Conservation (phyloP, 2,329 filamentous ascomycete genomes). For the Colletotrichum cuscutae region DNA sequence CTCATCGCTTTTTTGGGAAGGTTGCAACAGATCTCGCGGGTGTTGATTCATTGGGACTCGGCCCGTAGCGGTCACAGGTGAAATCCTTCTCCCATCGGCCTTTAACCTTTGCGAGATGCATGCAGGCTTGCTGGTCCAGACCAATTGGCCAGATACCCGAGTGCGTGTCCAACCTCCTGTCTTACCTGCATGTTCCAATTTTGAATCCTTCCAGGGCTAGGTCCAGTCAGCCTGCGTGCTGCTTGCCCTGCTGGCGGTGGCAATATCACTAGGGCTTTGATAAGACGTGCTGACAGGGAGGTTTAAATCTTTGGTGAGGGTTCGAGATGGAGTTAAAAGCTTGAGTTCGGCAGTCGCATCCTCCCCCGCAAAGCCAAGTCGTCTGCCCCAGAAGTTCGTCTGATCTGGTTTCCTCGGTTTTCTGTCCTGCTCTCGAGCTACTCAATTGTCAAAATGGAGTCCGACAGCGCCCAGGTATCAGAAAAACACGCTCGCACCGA, state of each 20-base stretch:
- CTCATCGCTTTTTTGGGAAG: constrained; percentile 20
- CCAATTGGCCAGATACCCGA: constrained; percentile 11
- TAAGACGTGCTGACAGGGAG: constrained; percentile 24
- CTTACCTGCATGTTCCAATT: constrained; percentile 19
- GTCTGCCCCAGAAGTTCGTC: neutral
- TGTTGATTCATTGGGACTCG: neutral
- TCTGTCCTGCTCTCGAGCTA: neutral
- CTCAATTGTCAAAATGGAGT: neutral
- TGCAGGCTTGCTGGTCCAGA: constrained; percentile 7
- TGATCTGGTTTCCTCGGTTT: neutral
- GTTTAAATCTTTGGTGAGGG: neutral
- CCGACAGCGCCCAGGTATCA: neutral
- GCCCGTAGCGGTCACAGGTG: neutral
- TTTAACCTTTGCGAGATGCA: neutral
- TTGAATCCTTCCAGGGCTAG: neutral
- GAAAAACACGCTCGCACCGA: constrained; percentile 20
- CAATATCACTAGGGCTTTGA: constrained; percentile 12
- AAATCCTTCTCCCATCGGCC: neutral
- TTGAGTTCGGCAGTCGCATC: constrained; percentile 16
- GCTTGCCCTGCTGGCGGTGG: constrained; percentile 6
- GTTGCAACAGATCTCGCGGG: constrained; percentile 4
- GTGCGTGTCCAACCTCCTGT: neutral
- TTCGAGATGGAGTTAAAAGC: constrained; percentile 21
- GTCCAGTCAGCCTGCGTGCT: neutral
- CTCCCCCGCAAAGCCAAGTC: neutral